Evolutionary conservation across 2,329 filamentous ascomycete genomes (phyloP).

Genomic region (Cadophora gregata): DNA sequence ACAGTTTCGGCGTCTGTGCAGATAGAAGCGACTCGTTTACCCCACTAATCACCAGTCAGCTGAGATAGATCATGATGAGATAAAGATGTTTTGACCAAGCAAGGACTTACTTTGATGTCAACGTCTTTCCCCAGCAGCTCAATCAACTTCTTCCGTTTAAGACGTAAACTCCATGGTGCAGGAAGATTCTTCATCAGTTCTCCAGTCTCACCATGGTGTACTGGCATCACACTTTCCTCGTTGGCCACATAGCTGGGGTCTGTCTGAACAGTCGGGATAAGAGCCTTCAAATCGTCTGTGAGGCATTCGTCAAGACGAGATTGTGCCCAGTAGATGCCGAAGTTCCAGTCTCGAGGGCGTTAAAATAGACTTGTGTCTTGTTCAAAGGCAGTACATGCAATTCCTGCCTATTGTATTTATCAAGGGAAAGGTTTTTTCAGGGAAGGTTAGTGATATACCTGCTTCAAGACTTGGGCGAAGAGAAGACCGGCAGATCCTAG

Average conservation of each 20-base stretch:
- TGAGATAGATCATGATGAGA: background rate
- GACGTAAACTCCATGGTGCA: conserved; percentile 40
- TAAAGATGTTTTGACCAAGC: background rate
- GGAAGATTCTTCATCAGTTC: conserved; percentile 39
- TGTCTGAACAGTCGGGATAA: conserved; percentile 39
- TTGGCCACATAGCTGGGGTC: conserved; percentile 38
- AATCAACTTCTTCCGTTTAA: conserved; percentile 41
- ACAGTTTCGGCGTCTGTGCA: conserved; percentile 12
- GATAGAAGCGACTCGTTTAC: conserved; percentile 35
- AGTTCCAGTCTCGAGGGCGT: conserved; percentile 45
- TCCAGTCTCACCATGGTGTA: conserved; percentile 40
- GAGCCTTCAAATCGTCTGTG: conserved; percentile 35
- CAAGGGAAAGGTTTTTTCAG: background rate
- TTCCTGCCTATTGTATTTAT: conserved; percentile 32
- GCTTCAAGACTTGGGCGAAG: conserved; percentile 32
- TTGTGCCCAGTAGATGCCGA: conserved; percentile 46
- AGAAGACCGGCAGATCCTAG: conserved; percentile 34
- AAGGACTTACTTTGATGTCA: conserved; percentile 39
- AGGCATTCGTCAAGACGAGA: conserved; percentile 43
- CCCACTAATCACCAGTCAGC: conserved; percentile 32
- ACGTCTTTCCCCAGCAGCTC: conserved; percentile 40
- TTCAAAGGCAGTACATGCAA: conserved; percentile 44
- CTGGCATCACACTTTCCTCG: conserved; percentile 36
- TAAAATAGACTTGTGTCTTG: conserved; percentile 39
- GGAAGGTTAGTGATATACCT: conserved; percentile 15